These are phyloP conservation scores for Podospora pseudocomata DNA, from an alignment of 495 filamentous ascomycete species.

Conservation along the genomic window DNA sequence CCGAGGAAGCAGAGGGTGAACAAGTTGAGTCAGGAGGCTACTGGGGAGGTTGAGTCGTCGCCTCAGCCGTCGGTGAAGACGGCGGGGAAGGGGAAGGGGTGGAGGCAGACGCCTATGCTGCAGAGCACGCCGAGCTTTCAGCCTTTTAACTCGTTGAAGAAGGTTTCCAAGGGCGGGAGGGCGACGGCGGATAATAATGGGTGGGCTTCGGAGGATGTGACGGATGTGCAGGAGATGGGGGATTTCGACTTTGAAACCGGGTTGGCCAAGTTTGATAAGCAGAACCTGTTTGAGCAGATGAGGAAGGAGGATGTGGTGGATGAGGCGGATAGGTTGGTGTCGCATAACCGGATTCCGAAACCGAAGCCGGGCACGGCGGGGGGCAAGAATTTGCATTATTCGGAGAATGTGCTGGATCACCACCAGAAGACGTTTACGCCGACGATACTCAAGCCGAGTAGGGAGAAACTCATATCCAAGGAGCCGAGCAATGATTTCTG, in stretches of 20 bases:
- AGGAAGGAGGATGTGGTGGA: slow-evolving; percentile 80
- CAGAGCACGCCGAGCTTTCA: slow-evolving; percentile 57
- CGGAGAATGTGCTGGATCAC: slow-evolving; percentile 81
- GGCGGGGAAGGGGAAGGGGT: slow-evolving; percentile 59
- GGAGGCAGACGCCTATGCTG: slow-evolving; percentile 79
- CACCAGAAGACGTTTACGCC: slow-evolving; percentile 33
- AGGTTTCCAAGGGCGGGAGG: slow-evolving; percentile 45
- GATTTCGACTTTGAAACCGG: slow-evolving; percentile 91
- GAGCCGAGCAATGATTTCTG: slow-evolving; percentile 48
- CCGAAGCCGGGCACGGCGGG: slow-evolving; percentile 73
- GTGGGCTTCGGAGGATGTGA: slow-evolving; percentile 95
- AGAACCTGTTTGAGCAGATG: slow-evolving; percentile 81
- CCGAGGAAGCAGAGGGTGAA: slow-evolving; percentile 20
- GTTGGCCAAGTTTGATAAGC: slow-evolving; percentile 91
- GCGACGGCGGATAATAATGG: slow-evolving; percentile 71
- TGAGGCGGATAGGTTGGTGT: slow-evolving; percentile 83
- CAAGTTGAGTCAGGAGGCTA: slow-evolving; percentile 20
- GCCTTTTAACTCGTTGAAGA: slow-evolving; percentile 55
- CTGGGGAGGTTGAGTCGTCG: slow-evolving; percentile 21
- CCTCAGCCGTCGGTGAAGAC: slow-evolving; percentile 14
- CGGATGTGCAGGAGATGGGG: slow-evolving; percentile 90
- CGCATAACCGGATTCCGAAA: slow-evolving; percentile 71
- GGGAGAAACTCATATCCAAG: slow-evolving; percentile 39
- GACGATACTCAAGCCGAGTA: slow-evolving; percentile 39
- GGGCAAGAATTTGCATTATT: slow-evolving; percentile 86